Evolutionary conservation across 192 early-diverging fungal species (phyloP).

Genomic region (Funneliformis mosseae): DNA sequence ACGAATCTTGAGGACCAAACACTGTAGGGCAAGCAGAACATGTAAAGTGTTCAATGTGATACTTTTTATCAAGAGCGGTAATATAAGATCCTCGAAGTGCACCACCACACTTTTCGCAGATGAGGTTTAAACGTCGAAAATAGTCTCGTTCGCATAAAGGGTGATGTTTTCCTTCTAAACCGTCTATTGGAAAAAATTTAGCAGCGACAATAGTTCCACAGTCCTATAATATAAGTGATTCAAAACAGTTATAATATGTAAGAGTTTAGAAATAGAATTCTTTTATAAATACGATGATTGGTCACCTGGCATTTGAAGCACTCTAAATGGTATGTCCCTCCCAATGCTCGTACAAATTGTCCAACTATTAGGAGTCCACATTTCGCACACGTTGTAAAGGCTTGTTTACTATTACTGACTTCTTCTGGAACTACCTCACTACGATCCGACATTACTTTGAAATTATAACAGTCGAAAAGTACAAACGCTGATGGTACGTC

Average conservation of each 20-base stretch:
- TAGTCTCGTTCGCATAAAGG: conserved; percentile 90
- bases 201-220: conserved; percentile 77
- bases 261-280: conserved; percentile 45
- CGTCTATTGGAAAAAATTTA: conserved; percentile 81
- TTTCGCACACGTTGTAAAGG: conserved; percentile 53
- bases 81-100: conserved; percentile 92
- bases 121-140: conserved; percentile 78
- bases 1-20: conserved; percentile 94
- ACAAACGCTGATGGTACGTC: neutral
- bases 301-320: conserved; percentile 95
- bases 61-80: conserved; percentile 89
- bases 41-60: conserved; percentile 97
- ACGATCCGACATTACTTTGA: conserved; percentile 25
- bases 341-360: conserved; percentile 89
- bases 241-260: conserved; percentile 39
- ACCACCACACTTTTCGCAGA: conserved; percentile 85
- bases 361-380: conserved; percentile 77
- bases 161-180: conserved; percentile 55
- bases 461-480: neutral
- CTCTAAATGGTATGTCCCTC: conserved; percentile 85
- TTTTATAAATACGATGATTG: conserved; percentile 32
- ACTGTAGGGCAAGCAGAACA: conserved; percentile 89
- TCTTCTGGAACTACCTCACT: conserved; percentile 13
- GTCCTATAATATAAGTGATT: conserved; percentile 53
- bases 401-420: conserved; percentile 23